A percentile compares a stretch with the other conserved stretches of the same genome.
These are phyloP conservation scores for Dictyostelium discoideum DNA, from an alignment of 78 protist species.

Conservation along the genomic window dicty_2.7 NC_007088.5:5054001-5054500, in stretches of 20 bases:
- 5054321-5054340: not conserved
- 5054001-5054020: no score
- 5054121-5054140: slow-evolving; percentile 14
- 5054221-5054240: slow-evolving; percentile 2
- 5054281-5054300: not conserved
- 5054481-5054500: slow-evolving; percentile 40
- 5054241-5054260: not conserved
- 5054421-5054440: slow-evolving; percentile 60
- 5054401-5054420: slow-evolving; percentile 47
- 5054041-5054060: not conserved
- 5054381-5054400: slow-evolving; percentile 28
- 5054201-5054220: slow-evolving; percentile 12
- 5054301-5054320: no score
- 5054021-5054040: not conserved
- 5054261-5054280: not conserved
- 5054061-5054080: not conserved
- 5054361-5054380: slow-evolving; percentile 52
- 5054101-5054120: slow-evolving; percentile 8
- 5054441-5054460: slow-evolving; percentile 58
- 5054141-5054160: slow-evolving; percentile 54
- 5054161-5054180: slow-evolving; percentile 16
- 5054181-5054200: slow-evolving; percentile 47
- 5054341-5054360: slow-evolving; percentile 11
- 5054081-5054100: slow-evolving; percentile 68
- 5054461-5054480: slow-evolving; percentile 24